phyloP scores from a whole-genome alignment of 2,329 filamentous ascomycete genomes.

The Albophoma yamanashiensis region DNA sequence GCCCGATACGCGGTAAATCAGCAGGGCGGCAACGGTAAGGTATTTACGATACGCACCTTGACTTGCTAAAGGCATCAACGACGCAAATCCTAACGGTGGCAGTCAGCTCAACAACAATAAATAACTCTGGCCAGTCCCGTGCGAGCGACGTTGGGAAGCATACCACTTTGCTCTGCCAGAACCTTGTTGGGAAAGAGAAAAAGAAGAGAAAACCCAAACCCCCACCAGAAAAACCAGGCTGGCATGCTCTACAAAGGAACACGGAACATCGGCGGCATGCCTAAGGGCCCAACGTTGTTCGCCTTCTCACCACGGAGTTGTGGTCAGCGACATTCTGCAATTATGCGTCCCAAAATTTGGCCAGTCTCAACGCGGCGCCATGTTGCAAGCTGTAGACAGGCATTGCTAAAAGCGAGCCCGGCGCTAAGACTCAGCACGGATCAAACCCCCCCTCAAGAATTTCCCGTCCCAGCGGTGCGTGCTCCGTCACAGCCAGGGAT shows the following conservation, averaged over 20 bases:
- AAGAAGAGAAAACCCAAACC: too few species aligned
- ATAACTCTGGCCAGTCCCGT: conserved; percentile 17
- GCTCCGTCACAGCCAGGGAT: conserved; percentile 3
- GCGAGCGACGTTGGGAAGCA: conserved; percentile 37
- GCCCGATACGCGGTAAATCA: too few species aligned
- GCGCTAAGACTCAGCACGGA: conserved; percentile 19
- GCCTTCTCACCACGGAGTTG: conserved; percentile 41
- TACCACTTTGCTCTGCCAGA: conserved; percentile 51
- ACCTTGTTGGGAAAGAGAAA: conserved; percentile 38
- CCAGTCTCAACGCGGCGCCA: too few species aligned
- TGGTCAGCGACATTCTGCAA: conserved; percentile 42
- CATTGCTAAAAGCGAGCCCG: conserved; percentile 46
- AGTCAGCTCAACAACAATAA: conserved; percentile 12
- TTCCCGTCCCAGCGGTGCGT: conserved; percentile 11
- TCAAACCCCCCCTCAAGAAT: conserved; percentile 18
- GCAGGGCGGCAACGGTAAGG: too few species aligned
- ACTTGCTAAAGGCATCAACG: too few species aligned
- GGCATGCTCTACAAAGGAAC: conserved; percentile 35
- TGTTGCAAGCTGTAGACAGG: conserved; percentile 41
- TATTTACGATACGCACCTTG: too few species aligned
- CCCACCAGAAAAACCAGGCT: too few species aligned
- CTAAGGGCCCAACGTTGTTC: conserved; percentile 43
- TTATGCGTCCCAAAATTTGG: conserved; percentile 45
- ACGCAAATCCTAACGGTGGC: too few species aligned
- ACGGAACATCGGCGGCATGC: too few species aligned